These are phyloP conservation scores for Boletellus sp. DNA, from an alignment of 1,284 basidiomycete genomes.

Conservation along the genomic window DNA sequence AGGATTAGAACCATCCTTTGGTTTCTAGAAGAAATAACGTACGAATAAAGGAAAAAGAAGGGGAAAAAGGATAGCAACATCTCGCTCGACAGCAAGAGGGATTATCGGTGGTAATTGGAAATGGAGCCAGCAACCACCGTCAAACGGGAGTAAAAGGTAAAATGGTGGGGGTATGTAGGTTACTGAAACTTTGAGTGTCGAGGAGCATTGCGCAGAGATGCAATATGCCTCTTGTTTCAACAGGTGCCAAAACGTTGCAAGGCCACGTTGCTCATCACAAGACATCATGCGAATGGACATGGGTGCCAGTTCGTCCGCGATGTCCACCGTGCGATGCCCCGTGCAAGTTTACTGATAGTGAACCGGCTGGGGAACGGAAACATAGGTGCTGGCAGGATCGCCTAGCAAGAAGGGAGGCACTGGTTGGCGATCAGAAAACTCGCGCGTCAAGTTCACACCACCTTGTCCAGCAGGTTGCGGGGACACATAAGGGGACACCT, in stretches of 20 bases:
- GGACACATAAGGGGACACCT: conserved; percentile 11
- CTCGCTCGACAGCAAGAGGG: conserved; percentile 14
- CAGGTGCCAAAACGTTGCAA: neutral
- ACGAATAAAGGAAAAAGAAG: neutral
- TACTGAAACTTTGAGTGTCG: neutral
- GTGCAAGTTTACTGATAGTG: conserved; percentile 2
- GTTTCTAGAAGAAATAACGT: neutral
- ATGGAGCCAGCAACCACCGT: conserved; percentile 7
- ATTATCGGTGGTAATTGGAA: conserved; percentile 9
- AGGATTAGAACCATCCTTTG: neutral
- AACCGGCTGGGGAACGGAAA: conserved; percentile 21
- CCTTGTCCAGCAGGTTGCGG: conserved; percentile 15
- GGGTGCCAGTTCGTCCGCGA: neutral
- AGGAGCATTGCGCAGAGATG: conserved; percentile 5
- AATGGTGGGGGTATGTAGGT: conserved; percentile 9
- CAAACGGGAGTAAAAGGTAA: neutral
- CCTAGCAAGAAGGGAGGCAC: conserved; percentile 30
- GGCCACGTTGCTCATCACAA: conserved; percentile 9
- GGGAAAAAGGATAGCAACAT: conserved; percentile 6
- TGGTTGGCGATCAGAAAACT: conserved; percentile 33
- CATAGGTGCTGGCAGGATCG: conserved; percentile 22
- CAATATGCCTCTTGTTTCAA: conserved; percentile 4
- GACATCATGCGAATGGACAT: neutral
- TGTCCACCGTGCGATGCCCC: neutral
- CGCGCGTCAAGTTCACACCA: conserved; percentile 33